Base-by-base conservation (phyloP, 345 rosid species). In the Linum lewisii region DNA sequence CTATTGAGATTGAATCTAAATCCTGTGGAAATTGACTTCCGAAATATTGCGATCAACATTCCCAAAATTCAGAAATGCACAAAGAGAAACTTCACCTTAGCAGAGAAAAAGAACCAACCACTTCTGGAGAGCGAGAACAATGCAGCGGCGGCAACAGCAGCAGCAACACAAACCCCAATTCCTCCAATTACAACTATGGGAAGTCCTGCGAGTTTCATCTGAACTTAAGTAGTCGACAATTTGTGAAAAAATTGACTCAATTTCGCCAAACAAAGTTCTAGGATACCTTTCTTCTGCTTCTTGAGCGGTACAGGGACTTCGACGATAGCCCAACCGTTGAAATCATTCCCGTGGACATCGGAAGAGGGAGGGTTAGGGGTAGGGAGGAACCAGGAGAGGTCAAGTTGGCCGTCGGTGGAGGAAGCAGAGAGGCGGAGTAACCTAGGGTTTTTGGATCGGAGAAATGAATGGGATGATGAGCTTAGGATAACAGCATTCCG, bases 251-350 rank as follows among this genome's bases (percentile, higher is more conserved):
- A 5, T 54, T 19, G 32, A 24, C 19, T 2, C 2, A n/a, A 37
- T 47, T 42, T 42, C 47, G 47, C 2, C 47, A 10, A 29, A 42
- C 26, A 21, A 32, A n/a, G 45, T 11, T 26, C 62, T 22, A 8
- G 23, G 21, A 57, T 19, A 84, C 81, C 86, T 78, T 72, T 72
- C 60, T 68, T 75, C 24, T 58, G 67, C 52, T 29, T 50, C 25
- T 3, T 34, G 9, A 32, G 73, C 24, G 44, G 60, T 19, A 59
- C 54, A 61, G 80, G 77, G 36, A 75, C 16, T 60, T 81, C 80
- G 51, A 63, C 51, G 42, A 78, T 54, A 59, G 80, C 80, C 98
- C 98, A 92, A 3, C 85, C 91, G 45, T 83, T 86, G 57, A 52
- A 84, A 34, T 58, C 64, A 42, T 16, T 42, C 15, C 47, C 18